Conservation (phyloP, 2,329 filamentous ascomycete genomes). For the Dactylellina parvicollis region DNA sequence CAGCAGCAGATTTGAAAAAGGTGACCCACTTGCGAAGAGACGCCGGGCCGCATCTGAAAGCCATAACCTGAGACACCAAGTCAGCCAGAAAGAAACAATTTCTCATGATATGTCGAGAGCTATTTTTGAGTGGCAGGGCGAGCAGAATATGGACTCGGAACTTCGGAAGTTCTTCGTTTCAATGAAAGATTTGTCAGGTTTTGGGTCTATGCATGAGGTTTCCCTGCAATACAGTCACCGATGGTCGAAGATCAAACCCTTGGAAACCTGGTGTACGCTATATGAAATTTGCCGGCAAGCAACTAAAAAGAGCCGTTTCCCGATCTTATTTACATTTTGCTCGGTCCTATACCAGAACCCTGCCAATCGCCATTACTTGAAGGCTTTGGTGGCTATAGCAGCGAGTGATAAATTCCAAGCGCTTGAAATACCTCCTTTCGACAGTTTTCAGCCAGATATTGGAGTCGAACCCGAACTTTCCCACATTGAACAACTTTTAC, state of each 20-base stretch:
- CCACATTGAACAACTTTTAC: background rate
- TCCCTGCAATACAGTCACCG: background rate
- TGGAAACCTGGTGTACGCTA: slow-evolving; percentile 2
- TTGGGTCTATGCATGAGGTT: background rate
- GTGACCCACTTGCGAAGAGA: no score
- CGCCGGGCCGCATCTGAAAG: no score
- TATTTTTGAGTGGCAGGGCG: no score
- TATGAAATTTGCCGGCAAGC: slow-evolving; percentile 19
- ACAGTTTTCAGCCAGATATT: background rate
- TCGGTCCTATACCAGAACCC: background rate
- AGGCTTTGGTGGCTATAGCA: slow-evolving; percentile 11
- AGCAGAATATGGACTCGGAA: no score
- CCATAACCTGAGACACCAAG: no score
- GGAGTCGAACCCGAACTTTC: background rate
- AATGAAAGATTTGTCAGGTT: no score
- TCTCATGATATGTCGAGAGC: no score
- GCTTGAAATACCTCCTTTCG: background rate
- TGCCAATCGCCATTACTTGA: background rate
- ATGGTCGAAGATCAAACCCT: background rate
- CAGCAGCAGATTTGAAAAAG: no score
- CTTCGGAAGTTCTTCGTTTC: no score
- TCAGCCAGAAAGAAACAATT: no score
- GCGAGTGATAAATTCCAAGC: background rate
- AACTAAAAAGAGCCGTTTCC: background rate
- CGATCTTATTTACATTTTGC: slow-evolving; percentile 11